Base-by-base conservation (phyloP, 2,329 filamentous ascomycete species). In the Stemphylium beticola region DNA sequence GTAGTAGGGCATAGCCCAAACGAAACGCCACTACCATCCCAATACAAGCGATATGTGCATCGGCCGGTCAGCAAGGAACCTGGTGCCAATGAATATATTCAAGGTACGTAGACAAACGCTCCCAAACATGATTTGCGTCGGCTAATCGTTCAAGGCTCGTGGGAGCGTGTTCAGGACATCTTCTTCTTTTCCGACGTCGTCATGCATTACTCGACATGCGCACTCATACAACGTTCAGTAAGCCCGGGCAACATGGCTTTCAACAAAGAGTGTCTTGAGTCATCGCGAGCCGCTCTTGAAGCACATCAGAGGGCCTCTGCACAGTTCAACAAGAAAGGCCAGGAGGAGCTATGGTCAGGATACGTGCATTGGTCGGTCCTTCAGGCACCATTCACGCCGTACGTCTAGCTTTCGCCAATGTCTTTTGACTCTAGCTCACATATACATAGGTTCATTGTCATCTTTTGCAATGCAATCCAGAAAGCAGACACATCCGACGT, bases 401-500 rank as follows among this genome's bases (percentile, higher is more conserved):
- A 66, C 17, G 58, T 14, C 32, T 15, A 22, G 10, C 6, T 17
- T 34, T n/a, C 15, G 14, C 10, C 15, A 14, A 29, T 8, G 9
- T 6, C 32, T 8, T 2, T 18, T 8, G 2, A 12, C 4, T 4
- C 36, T 32, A 26, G 49, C 49, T 49, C 2, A 45, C 12, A 15
- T 4, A 4, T 20, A 10, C 26, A 10, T 20, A 68, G 65, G 0
- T 82, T 81, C 53, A 79, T 81, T 9, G 78, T 81, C 1, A 67
- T 81, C 9, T 81, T 81, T 62, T 80, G 78, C 62, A 76, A 81
- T 49, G 72, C 74, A 1, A 78, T 82, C 33, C 83, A 87, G 63
- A 82, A 83, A 0, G 81, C 82, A 5, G 72, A 79, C 22, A 72
- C 75, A 17, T 71, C 72, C 9, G 86, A 89, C 59, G 77, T 89